These are phyloP conservation scores for Termitomyces titanicus DNA, from an alignment of 768 basidiomycete genomes.

Conservation along the genomic window DNA sequence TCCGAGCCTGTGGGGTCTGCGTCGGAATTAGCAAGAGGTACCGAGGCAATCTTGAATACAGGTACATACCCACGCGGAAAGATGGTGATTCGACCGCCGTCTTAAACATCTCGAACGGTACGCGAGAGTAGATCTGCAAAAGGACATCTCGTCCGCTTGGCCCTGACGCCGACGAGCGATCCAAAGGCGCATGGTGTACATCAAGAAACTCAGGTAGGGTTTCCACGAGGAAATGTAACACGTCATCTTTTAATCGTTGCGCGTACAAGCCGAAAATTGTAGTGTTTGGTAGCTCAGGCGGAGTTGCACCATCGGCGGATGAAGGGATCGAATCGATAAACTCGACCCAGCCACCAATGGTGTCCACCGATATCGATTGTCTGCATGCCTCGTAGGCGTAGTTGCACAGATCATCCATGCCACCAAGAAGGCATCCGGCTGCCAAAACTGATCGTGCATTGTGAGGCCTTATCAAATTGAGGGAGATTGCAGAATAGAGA, in stretches of 20 bases:
- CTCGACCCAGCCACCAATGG: slow-evolving; percentile 71
- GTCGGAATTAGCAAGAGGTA: slow-evolving; percentile 18
- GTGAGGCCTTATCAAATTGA: slow-evolving; percentile 64
- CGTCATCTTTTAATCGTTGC: slow-evolving; percentile 70
- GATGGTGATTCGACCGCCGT: slow-evolving; percentile 72
- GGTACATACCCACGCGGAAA: slow-evolving; percentile 70
- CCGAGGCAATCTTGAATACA: not conserved
- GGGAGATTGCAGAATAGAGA: slow-evolving; percentile 71
- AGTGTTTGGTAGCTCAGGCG: slow-evolving; percentile 46
- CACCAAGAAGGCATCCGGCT: slow-evolving; percentile 79
- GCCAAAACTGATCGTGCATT: slow-evolving; percentile 87
- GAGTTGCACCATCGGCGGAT: slow-evolving; percentile 45
- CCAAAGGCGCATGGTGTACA: slow-evolving; percentile 35
- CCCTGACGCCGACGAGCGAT: slow-evolving; percentile 34
- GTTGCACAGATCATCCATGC: slow-evolving; percentile 81
- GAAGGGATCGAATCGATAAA: slow-evolving; percentile 63
- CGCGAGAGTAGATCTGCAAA: slow-evolving; percentile 69
- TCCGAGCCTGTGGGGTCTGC: slow-evolving; percentile 55
- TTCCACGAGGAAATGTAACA: slow-evolving; percentile 74
- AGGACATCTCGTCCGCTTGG: slow-evolving; percentile 64
- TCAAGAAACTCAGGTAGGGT: slow-evolving; percentile 68
- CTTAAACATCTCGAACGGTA: slow-evolving; percentile 89
- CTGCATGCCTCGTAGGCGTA: slow-evolving; percentile 78
- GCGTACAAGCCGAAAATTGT: slow-evolving; percentile 77
- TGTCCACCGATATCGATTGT: slow-evolving; percentile 71